Base-by-base conservation (phyloP, 179 eudicot genomes). In the Silene vulgaris region DNA sequence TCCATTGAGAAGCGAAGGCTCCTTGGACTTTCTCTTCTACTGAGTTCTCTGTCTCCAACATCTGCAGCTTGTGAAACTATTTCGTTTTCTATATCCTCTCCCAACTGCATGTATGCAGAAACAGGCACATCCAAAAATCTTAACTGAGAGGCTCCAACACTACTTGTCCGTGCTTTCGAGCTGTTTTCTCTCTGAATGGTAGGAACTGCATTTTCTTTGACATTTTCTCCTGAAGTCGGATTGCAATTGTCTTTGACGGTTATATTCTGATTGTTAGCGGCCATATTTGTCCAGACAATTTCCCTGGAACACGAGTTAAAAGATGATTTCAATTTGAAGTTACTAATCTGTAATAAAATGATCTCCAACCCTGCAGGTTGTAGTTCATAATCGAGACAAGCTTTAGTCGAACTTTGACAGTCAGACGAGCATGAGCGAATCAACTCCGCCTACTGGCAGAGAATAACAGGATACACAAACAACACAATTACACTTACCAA, bases 1-100 rank as follows among this genome's bases (percentile, higher is more conserved):
- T 81, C 81, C 63, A 65, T 30, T 28, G 81, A 59, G 72, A 78
- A 70, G 28, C 13, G 81, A 5, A 17, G 28, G 56, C 69, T 59
- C 21, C 73, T 70, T 26, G 72, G 65, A 67, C 81, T 81, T 70
- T 48, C 81, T 30, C 76, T 78, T 81, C 76, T 75, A 65, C 79
- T 78, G 43, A 74, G 65, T 40, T 68, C 78, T 76, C 79, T 81
- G 48, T 78, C 84, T 74, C 84, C 84, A 43, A 75, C 40, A 78
- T 81, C 84, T 43, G 79, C 84, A 14, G 79, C 81, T 35, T 78
- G 76, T 21, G 84, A 81, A 78, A 78, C 70, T 30, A 71, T 65
- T 32, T 81, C 84, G 35, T 40, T 81, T 78, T 81, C 83, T 1
- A 74, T 8, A 54, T 77, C 80, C 26, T 74, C 78, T 12, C 74